These are phyloP conservation scores for Diversispora epigaea DNA, from an alignment of 192 early-diverging fungal genomes.

Conservation along the genomic window DNA sequence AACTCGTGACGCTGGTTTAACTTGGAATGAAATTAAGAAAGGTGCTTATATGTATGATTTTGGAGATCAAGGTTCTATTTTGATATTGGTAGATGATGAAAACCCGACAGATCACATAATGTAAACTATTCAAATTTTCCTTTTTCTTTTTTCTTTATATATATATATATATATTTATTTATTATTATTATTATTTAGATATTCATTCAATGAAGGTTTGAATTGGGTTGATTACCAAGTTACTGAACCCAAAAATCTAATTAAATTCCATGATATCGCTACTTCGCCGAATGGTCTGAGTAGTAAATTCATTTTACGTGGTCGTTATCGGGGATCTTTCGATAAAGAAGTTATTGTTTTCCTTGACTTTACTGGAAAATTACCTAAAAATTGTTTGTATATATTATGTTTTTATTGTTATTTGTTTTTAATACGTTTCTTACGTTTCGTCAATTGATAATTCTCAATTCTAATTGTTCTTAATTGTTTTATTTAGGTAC, in stretches of 20 bases:
- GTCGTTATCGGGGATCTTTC: not conserved
- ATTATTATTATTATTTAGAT: not conserved
- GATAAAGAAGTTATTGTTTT: not conserved
- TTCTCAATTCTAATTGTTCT: slow-evolving; percentile 42
- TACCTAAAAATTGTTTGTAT: not conserved
- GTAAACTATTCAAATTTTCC: slow-evolving; percentile 36
- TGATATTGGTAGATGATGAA: slow-evolving; percentile 75
- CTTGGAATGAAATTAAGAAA: slow-evolving; percentile 67
- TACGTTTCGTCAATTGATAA: not conserved
- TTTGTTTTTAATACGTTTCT: slow-evolving; percentile 42
- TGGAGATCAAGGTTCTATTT: slow-evolving; percentile 87
- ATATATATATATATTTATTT: not conserved
- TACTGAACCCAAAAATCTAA: not conserved
- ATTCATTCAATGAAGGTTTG: not conserved
- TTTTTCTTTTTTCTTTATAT: not conserved
- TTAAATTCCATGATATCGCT: not conserved
- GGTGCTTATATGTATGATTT: slow-evolving; percentile 76
- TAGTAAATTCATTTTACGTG: not conserved
- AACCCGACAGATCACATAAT: slow-evolving; percentile 61
- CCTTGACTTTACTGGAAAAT: not conserved
- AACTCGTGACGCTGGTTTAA: slow-evolving; percentile 81
- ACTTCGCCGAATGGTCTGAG: not conserved
- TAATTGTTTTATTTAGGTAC: slow-evolving; percentile 38
- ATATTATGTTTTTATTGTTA: not conserved
- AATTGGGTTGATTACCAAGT: not conserved